phyloP scores from a whole-genome alignment of 2,329 filamentous ascomycete genomes.

The Fusarium sacchari region DNA sequence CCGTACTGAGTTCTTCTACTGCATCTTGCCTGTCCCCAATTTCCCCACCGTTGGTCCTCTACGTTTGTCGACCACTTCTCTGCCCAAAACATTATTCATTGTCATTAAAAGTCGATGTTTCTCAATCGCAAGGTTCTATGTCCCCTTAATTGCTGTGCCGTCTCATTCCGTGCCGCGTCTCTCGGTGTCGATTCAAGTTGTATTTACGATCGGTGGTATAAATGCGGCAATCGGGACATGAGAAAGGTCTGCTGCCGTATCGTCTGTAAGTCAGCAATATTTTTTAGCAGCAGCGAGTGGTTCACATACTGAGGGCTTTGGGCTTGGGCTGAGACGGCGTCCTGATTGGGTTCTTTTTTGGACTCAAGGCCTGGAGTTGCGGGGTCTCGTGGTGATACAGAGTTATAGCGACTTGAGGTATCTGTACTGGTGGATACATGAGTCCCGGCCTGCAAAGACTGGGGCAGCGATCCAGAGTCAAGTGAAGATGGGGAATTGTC shows the following conservation, averaged over 20 bases:
- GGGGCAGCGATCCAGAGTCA: too few relatives aligned
- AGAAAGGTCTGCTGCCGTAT: not conserved
- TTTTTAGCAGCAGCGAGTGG: not conserved
- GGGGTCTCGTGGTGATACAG: not conserved
- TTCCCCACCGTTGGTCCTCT: not conserved
- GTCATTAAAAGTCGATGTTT: rapidly evolving
- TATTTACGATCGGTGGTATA: not conserved
- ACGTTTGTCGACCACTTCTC: not conserved
- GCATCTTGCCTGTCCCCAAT: not conserved
- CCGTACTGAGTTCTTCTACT: not conserved
- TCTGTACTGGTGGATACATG: not conserved
- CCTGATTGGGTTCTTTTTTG: rapidly evolving
- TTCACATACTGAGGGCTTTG: not conserved
- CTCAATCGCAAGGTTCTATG: not conserved
- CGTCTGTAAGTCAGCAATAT: not conserved
- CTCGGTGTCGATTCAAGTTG: not conserved
- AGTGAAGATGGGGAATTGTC: too few relatives aligned
- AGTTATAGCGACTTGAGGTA: too few relatives aligned
- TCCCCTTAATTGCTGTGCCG: rapidly evolving
- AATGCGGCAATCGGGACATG: not conserved
- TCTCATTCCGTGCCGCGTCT: not conserved
- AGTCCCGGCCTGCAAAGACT: not conserved
- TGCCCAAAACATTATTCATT: not conserved
- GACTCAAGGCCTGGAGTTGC: not conserved
- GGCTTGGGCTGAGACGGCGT: not conserved